A percentile compares a stretch with the other conserved stretches of the same genome.
phyloP scores from a whole-genome alignment of 2,329 filamentous ascomycete species.

The Trichoderma lentiforme region DNA sequence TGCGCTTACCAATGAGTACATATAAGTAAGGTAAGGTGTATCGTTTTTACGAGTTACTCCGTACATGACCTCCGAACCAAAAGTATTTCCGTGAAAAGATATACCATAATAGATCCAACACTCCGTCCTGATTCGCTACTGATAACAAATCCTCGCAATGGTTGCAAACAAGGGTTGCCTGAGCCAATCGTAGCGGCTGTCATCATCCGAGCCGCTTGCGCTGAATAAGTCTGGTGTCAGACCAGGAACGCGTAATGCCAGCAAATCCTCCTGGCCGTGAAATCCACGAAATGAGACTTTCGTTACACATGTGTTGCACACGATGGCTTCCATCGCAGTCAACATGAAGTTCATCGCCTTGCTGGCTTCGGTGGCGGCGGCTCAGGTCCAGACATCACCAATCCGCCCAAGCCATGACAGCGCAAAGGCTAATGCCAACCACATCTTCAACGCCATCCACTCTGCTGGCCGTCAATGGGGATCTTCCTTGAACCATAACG shows the following conservation, averaged over 20 bases:
- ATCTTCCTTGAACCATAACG: slow-evolving; percentile 70
- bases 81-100: not conserved
- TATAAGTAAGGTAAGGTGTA: too few relatives aligned
- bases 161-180: not conserved
- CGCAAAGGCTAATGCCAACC: slow-evolving; percentile 52
- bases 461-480: slow-evolving; percentile 73
- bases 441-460: slow-evolving; percentile 71
- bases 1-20: not conserved
- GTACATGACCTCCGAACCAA: not conserved
- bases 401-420: slow-evolving; percentile 37
- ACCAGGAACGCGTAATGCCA: not conserved
- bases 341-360: not conserved
- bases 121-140: not conserved
- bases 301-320: not conserved
- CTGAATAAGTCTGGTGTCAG: not conserved
- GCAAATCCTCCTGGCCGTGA: not conserved
- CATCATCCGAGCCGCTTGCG: not conserved
- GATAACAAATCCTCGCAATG: not conserved
- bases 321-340: not conserved
- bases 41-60: not conserved
- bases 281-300: not conserved
- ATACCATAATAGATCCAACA: not conserved
- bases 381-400: not conserved
- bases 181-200: not conserved
- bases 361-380: slow-evolving; percentile 2